phyloP scores from a whole-genome alignment of 768 basidiomycete species.

The Leccinum imitatum region DNA sequence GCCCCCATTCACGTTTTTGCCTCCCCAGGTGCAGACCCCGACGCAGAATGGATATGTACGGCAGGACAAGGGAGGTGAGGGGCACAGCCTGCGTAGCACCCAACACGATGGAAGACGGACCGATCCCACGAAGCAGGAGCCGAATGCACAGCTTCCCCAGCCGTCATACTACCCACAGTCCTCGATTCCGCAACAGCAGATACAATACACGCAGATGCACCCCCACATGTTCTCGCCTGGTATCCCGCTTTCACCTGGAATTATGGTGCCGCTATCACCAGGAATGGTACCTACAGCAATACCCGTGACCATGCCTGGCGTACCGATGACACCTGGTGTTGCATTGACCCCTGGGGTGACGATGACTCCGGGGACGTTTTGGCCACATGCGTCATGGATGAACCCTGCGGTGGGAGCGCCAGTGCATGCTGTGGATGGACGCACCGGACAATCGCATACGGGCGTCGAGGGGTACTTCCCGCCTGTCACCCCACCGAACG shows the following conservation, averaged over 20 bases:
- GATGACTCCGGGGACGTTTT: slow-evolving; percentile 76
- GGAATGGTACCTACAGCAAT: slow-evolving; percentile 21
- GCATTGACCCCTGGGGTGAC: slow-evolving; percentile 57
- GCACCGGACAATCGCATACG: slow-evolving; percentile 8
- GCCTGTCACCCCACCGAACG: slow-evolving; percentile 30
- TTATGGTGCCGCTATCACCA: slow-evolving; percentile 28
- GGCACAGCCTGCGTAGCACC: not conserved
- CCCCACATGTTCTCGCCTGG: slow-evolving; percentile 32
- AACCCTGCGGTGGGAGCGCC: slow-evolving; percentile 68
- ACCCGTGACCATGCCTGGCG: slow-evolving; percentile 23
- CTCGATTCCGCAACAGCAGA: slow-evolving; percentile 17
- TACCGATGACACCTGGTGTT: slow-evolving; percentile 30
- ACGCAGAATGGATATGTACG: slow-evolving; percentile 19
- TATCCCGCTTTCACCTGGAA: slow-evolving; percentile 33
- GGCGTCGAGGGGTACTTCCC: slow-evolving; percentile 42
- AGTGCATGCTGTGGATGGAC: slow-evolving; percentile 33
- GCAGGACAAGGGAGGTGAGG: slow-evolving; percentile 6
- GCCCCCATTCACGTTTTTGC: slow-evolving; percentile 89
- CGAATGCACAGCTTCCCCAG: slow-evolving; percentile 7
- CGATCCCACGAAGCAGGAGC: slow-evolving; percentile 8
- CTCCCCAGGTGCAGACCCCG: slow-evolving; percentile 39
- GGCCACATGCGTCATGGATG: slow-evolving; percentile 55
- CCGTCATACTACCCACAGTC: slow-evolving; percentile 13
- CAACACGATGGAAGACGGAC: slow-evolving; percentile 10
- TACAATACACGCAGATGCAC: slow-evolving; percentile 26